phyloP scores from a whole-genome alignment of 2,329 filamentous ascomycete species.

The Periconia sp. region DNA sequence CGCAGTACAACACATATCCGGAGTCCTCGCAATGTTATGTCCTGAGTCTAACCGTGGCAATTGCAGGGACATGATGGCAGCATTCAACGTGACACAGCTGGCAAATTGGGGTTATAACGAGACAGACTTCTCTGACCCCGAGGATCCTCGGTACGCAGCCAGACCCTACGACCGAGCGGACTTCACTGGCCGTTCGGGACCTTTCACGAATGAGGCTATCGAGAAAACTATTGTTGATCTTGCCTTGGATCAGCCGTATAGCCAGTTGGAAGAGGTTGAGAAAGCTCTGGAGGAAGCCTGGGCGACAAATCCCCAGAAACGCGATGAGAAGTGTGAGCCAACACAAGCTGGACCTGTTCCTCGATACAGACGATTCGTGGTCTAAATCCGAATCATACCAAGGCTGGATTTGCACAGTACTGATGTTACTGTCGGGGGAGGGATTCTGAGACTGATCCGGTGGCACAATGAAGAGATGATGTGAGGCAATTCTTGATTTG shows the following conservation, averaged over 20 bases:
- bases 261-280: slow-evolving; percentile 21
- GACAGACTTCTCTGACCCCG: slow-evolving; percentile 30
- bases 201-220: slow-evolving; percentile 18
- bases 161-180: slow-evolving; percentile 14
- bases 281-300: slow-evolving; percentile 17
- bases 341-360: slow-evolving; percentile 3
- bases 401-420: no score
- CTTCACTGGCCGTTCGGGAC: slow-evolving; percentile 13
- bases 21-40: background rate
- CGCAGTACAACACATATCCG: background rate
- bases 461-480: no score
- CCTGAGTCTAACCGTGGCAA: slow-evolving; percentile 18
- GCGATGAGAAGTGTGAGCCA: background rate
- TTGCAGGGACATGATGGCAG: slow-evolving; percentile 48
- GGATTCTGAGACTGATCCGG: no score
- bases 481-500: no score
- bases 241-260: slow-evolving; percentile 24
- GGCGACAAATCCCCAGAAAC: slow-evolving; percentile 10
- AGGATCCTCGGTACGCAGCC: slow-evolving; percentile 21
- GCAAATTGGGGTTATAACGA: slow-evolving; percentile 29
- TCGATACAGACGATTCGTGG: slow-evolving; percentile 6
- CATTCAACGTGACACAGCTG: slow-evolving; percentile 44
- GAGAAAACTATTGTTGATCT: slow-evolving; percentile 11
- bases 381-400: background rate
- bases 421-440: no score